These are phyloP conservation scores for Patellaria atrata DNA, from an alignment of 495 filamentous ascomycete genomes.

Conservation along the genomic window DNA sequence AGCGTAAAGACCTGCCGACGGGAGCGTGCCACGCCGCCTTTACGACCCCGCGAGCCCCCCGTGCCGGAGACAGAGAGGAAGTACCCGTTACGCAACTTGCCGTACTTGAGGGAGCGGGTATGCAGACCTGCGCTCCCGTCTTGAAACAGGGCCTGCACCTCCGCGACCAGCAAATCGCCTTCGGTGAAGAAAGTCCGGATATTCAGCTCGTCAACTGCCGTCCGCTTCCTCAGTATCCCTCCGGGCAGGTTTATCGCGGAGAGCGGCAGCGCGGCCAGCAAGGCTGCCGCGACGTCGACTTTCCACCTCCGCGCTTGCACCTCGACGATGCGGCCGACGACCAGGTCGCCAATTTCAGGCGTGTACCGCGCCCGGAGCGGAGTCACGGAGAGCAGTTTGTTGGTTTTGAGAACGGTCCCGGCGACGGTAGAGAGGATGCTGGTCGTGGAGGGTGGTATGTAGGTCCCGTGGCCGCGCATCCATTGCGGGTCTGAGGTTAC, in stretches of 20 bases:
- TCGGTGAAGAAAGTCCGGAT: constrained; percentile 87
- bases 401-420: constrained; percentile 75
- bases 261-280: constrained; percentile 70
- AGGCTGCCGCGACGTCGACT: constrained; percentile 75
- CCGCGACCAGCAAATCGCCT: constrained; percentile 77
- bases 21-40: constrained; percentile 62
- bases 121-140: constrained; percentile 79
- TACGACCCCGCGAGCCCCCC: constrained; percentile 37
- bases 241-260: constrained; percentile 87
- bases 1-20: constrained; percentile 80
- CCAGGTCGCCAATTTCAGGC: constrained; percentile 88
- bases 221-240: constrained; percentile 79
- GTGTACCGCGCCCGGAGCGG: constrained; percentile 87
- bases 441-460: constrained; percentile 40
- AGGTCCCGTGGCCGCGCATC: constrained; percentile 82
- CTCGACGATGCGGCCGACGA: constrained; percentile 84
- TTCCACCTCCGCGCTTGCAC: constrained; percentile 85
- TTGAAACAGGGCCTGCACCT: constrained; percentile 70
- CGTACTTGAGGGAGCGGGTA: constrained; percentile 80
- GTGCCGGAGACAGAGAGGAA: constrained; percentile 70
- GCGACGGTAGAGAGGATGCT: constrained; percentile 76
- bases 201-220: constrained; percentile 86
- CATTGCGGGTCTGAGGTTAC: constrained; percentile 88
- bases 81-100: constrained; percentile 82
- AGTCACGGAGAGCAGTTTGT: constrained; percentile 84